Base-by-base conservation (phyloP, 805 yeast species). In the Lipomyces kockii region DNA sequence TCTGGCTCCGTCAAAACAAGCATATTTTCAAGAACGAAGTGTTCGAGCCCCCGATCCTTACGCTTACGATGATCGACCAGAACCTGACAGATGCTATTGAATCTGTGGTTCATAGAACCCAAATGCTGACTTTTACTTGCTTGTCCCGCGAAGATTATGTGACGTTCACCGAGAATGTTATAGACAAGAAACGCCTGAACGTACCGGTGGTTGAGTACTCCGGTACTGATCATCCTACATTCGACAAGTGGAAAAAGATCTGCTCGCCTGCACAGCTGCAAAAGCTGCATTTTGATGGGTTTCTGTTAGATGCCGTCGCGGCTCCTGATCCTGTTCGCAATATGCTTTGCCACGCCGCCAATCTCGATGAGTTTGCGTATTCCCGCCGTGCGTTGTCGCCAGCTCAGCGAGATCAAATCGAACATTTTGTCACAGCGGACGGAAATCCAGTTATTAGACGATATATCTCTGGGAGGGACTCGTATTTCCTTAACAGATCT, bases 261-360 rank as follows among this genome's bases (percentile, higher is more conserved):
- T 63, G 75, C 54, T 35, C 68, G 1, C 56, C 65, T 1, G 80
- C 80, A 8, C 75, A 82, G 59, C 72, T 92, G 1, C 73, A 70
- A 35, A 46, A 65, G 0, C 77, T 80, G 27, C 97, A 97, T 0
- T 92, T 95, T 76, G 97, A 90, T 64, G 95, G 97, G 0, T 91
- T 86, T 74, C 72, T 92, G 32, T 77, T 84, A 1, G 97, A 95
- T 73, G 86, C 86, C 69, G 74, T 94, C 2, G 77, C 79, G 2
- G 98, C 97, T 0, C 97, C 97, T 0, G 74, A 77, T 5, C 84
- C 84, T 9, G 96, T 94, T 0, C 75, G 91, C 61, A 82, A 83
- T 63, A 91, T 90, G 92, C 81, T 93, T 39, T 86, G 89, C 70
- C 79, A 80, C 62, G 78, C 78, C 49, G 82, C 83, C 57, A 77